A percentile compares a stretch with the other conserved stretches of the same genome.
These are phyloP conservation scores for Candida sithepensis DNA, from an alignment of 805 yeast genomes.

Conservation along the genomic window DNA sequence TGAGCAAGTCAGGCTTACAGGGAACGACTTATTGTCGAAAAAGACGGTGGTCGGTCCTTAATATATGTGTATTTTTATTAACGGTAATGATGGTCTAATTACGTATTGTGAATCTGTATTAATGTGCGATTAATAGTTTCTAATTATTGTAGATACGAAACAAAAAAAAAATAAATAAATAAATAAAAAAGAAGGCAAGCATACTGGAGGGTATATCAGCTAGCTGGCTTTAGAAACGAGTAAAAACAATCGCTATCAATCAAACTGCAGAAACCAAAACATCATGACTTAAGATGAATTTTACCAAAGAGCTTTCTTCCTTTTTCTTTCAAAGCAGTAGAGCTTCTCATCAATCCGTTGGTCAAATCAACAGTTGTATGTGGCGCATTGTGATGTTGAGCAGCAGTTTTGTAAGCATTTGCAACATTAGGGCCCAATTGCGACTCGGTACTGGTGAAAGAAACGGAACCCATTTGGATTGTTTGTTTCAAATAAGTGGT, in stretches of 20 bases:
- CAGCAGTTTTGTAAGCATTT: constrained; percentile 64
- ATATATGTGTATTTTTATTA: not conserved
- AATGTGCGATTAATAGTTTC: too few species aligned
- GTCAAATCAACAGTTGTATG: constrained; percentile 22
- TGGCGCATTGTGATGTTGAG: constrained; percentile 30
- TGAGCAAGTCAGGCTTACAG: constrained; percentile 72
- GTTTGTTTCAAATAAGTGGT: constrained; percentile 44
- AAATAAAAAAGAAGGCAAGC: too few species aligned
- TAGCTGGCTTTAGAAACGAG: too few species aligned
- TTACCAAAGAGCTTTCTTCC: constrained; percentile 25
- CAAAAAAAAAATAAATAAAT: too few species aligned
- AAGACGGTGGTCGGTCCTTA: constrained; percentile 16
- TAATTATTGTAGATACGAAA: not conserved
- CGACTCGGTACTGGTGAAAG: constrained; percentile 15
- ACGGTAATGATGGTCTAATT: too few species aligned
- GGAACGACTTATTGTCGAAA: constrained; percentile 40
- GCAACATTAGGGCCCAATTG: constrained; percentile 50
- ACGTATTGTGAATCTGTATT: too few species aligned
- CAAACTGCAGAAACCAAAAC: not conserved
- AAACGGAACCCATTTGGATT: constrained; percentile 14
- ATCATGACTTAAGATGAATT: constrained; percentile 17
- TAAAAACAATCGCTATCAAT: not conserved
- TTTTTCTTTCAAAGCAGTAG: constrained; percentile 23
- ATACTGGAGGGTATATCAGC: not conserved
- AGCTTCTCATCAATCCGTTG: constrained; percentile 37